Conservation (phyloP, 805 yeast species). For the Saturnispora sekii region DNA sequence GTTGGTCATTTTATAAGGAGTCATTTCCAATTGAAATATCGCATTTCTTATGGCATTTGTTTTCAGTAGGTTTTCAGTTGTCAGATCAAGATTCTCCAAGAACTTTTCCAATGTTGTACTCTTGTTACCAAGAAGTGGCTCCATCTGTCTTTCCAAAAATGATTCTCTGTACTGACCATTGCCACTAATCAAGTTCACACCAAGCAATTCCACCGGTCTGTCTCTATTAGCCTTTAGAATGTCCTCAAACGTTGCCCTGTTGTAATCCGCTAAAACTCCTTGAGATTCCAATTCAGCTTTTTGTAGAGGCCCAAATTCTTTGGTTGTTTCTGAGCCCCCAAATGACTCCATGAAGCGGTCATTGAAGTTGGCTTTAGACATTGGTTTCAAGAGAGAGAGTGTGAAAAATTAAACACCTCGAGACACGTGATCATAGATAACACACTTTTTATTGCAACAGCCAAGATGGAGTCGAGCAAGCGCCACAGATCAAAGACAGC, state of each 20-base stretch:
- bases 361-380: neutral
- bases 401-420: neutral
- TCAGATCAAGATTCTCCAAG: conserved; percentile 33
- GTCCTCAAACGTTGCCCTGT: conserved; percentile 19
- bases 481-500: conserved; percentile 59
- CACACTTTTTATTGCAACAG: neutral
- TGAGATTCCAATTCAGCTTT: conserved; percentile 23
- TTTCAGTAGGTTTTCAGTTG: conserved; percentile 34
- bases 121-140: conserved; percentile 29
- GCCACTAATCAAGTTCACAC: conserved; percentile 40
- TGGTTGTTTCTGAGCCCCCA: conserved; percentile 3
- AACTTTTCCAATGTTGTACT: conserved; percentile 30
- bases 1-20: conserved; percentile 14
- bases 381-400: neutral
- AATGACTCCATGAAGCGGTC: conserved; percentile 17
- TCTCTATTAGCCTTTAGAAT: conserved; percentile 25
- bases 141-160: conserved; percentile 38
- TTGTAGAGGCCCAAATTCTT: conserved; percentile 6
- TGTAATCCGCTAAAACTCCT: conserved; percentile 22
- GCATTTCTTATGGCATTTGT: conserved; percentile 35
- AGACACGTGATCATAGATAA: neutral
- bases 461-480: conserved; percentile 16
- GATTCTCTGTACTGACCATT: conserved; percentile 33
- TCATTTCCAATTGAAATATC: conserved; percentile 25
- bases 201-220: conserved; percentile 34